phyloP scores from a whole-genome alignment of 352 stramenopile genomes.

The Thalassiosira exigua region DNA sequence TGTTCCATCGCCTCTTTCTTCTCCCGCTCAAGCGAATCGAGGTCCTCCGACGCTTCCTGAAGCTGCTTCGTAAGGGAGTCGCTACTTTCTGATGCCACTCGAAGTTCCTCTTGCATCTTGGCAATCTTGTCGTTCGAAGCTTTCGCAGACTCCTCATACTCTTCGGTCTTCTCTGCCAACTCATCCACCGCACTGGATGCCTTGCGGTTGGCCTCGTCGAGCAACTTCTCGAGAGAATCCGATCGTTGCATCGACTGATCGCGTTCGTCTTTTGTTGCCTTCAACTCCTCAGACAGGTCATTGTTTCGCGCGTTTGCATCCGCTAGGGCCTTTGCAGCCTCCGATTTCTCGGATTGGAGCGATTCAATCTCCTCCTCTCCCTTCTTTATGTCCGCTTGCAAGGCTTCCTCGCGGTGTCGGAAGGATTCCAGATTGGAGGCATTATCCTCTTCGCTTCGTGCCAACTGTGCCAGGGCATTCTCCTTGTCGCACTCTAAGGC shows the following conservation, averaged over 20 bases:
- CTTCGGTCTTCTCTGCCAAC: neutral
- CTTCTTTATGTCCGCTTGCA: neutral
- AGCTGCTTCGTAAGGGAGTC: constrained; percentile 36
- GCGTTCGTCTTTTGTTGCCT: neutral
- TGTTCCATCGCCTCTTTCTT: constrained; percentile 23
- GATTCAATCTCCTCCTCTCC: constrained; percentile 28
- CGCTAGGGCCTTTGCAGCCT: constrained; percentile 16
- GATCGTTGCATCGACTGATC: too few species aligned
- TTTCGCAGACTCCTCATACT: neutral
- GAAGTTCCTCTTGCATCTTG: neutral
- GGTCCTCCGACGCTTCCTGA: constrained; percentile 8
- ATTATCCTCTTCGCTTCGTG: too few species aligned
- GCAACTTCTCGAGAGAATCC: neutral
- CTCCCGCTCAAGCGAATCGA: constrained; percentile 26
- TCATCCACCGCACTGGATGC: neutral
- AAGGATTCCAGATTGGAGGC: too few species aligned
- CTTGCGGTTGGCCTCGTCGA: neutral
- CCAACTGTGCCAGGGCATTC: too few species aligned
- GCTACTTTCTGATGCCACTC: constrained; percentile 15
- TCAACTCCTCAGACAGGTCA: constrained; percentile 7
- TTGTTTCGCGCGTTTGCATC: neutral
- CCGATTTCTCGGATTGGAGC: constrained; percentile 18
- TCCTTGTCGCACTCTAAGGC: too few species aligned
- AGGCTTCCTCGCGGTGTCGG: neutral
- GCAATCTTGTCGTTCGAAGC: neutral